Evolutionary conservation across 306 rosid species (phyloP), one percentile per base, ranked within the genome.

Genomic region (Trifolium dubium): DNA sequence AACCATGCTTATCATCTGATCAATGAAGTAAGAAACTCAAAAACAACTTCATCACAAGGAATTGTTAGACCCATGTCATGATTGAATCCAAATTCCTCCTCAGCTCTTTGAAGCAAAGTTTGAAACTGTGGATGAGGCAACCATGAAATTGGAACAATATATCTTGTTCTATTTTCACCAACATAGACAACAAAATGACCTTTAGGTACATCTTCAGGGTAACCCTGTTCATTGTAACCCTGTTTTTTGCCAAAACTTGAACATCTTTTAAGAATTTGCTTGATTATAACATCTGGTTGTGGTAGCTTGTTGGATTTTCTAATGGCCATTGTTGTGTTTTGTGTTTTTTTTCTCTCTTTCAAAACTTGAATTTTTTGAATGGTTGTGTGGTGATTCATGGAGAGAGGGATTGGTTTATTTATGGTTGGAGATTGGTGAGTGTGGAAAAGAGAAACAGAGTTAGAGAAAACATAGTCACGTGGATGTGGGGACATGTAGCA

Each of bases 101-200:
- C 98, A 12, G 96, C 91, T 59, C 85, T 84, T 56, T 80, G 89
- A 41, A 92, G 90, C 61, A 92, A 77, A 44, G 19, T 86, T 64
- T 92, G 95, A 73, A 92, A 92, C 80, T 81, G 88, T 1, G 96
- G 91, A 28, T 83, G 92, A 74, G 87, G 78, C 54, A 92, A 58
- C 91, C 90, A 92, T 5, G 95, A 81, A 66, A 92, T 92, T 0
- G 98, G 96, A 64, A 92, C 74, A 15, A 92, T 86, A 58, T 87
- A 83, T 67, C 98, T 79, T 66, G 90, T 87, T 64, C 98, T 83
- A 50, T 90, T 90, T 71, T 88, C 88, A 3, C 98, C 98, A 37
- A 92, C 98, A 40, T 92, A 92, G 6, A 92, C 98, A 3, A 88
- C 91, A 63, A 92, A 92, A 67, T 92, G 98, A 5, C 98, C 98